Percentiles rank a stretch among this genome's conserved stretches.
phyloP scores from a whole-genome alignment of 1,139 yeast species.

The Taphrina pruni region DNA sequence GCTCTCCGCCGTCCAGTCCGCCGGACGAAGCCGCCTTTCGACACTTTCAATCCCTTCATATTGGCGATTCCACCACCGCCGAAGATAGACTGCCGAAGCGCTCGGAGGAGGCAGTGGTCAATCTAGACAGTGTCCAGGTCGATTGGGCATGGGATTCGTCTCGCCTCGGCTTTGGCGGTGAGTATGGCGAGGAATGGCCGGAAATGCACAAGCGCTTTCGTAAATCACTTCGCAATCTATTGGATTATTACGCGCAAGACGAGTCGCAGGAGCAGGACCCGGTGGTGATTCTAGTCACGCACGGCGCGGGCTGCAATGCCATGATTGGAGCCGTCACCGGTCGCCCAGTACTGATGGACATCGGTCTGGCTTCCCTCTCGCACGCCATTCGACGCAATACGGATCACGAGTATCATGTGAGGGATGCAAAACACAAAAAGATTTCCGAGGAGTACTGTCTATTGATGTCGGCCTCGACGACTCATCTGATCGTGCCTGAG shows the following conservation, averaged over 20 bases:
- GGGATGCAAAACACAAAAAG: constrained; percentile 13
- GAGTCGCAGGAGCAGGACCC: constrained; percentile 33
- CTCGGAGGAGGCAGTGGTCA: constrained; percentile 17
- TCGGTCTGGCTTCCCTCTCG: constrained; percentile 51
- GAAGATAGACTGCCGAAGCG: background rate
- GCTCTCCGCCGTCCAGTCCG: constrained; percentile 18
- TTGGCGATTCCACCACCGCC: background rate
- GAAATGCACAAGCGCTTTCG: constrained; percentile 52
- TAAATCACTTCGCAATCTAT: constrained; percentile 48
- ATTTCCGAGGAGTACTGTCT: constrained; percentile 29
- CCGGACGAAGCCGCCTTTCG: constrained; percentile 9
- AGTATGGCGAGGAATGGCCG: constrained; percentile 54
- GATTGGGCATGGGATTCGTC: constrained; percentile 50
- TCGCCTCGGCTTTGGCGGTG: constrained; percentile 52
- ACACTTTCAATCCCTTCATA: background rate
- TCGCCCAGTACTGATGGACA: constrained; percentile 51
- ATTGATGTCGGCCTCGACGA: constrained; percentile 2
- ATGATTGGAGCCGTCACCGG: constrained; percentile 51
- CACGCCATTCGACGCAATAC: constrained; percentile 47
- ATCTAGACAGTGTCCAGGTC: constrained; percentile 35
- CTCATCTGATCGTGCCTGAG: background rate
- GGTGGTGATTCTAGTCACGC: constrained; percentile 53
- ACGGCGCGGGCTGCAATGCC: constrained; percentile 55
- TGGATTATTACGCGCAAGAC: constrained; percentile 48
- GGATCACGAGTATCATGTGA: background rate